These are phyloP conservation scores for Ogataea nitratoaversa DNA, from an alignment of 805 yeast genomes.

Conservation along the genomic window DNA sequence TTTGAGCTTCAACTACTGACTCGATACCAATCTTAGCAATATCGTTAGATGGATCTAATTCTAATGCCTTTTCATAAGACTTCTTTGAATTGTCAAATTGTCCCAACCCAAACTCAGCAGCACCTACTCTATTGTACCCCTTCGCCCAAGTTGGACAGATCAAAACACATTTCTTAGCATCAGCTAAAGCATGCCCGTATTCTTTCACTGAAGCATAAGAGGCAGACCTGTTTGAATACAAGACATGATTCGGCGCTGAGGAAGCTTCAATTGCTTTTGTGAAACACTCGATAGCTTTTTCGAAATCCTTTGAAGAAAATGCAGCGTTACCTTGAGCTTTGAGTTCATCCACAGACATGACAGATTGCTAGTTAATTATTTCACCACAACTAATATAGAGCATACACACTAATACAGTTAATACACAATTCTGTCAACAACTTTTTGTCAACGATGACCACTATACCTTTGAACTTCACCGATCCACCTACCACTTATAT, in stretches of 20 bases:
- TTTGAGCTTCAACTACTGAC: conserved; percentile 57
- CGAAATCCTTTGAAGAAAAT: conserved; percentile 81
- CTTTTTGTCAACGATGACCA: no score
- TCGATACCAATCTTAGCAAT: conserved; percentile 83
- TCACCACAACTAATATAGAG: not conserved
- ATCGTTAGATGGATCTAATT: conserved; percentile 73
- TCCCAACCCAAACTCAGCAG: conserved; percentile 87
- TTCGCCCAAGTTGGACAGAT: conserved; percentile 90
- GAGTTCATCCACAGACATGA: conserved; percentile 65
- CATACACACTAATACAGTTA: no score
- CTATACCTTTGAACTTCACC: no score
- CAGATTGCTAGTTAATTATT: not conserved
- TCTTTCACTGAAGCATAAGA: conserved; percentile 76
- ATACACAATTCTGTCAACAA: no score
- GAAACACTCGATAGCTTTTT: conserved; percentile 74
- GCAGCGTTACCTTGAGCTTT: conserved; percentile 94
- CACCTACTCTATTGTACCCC: conserved; percentile 90
- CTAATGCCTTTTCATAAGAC: conserved; percentile 73
- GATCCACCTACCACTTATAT: no score
- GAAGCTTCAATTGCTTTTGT: conserved; percentile 85
- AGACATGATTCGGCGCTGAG: conserved; percentile 80
- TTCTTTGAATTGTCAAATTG: conserved; percentile 69
- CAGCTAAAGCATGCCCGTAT: conserved; percentile 70
- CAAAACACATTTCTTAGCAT: conserved; percentile 79
- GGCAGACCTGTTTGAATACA: conserved; percentile 92